Evolutionary conservation across 495 filamentous ascomycete genomes (phyloP), one percentile per base, ranked within the genome.

Genomic region (Penicillium argentinense): DNA sequence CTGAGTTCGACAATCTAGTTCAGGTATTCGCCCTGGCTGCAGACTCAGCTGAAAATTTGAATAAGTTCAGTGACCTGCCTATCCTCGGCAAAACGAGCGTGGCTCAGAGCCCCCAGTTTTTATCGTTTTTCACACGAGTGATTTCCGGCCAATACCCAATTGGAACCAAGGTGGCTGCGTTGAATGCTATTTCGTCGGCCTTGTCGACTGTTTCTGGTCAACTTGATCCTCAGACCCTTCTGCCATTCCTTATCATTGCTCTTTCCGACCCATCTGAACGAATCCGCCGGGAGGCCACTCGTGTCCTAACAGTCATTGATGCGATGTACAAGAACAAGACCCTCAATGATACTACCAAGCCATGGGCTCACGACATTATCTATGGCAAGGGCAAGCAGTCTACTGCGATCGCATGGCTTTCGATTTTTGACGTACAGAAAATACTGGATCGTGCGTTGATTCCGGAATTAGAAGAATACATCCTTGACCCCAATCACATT

Each of bases 391-490:
- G 68, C 19, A 66, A 72, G 24, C 67, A 73, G 16, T 73, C 75
- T 0, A 67, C 76, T 22, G 54, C 67, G 3, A 49, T 89, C 14
- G 64, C 67, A 21, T 85, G 80, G 76, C 70, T 96, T n/a, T 66
- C 79, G 24, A 49, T 54, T 3, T 75, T 79, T 12, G 80, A 84
- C 33, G 68, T 65, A 2, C 62, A 75, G 14, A 79, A 79, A 38
- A 67, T 96, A 9, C 51, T 96, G 6, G 67, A 77, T 13, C 78
- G 76, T 14, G 68, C 85, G 18, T 62, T 97, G 24, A 58, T 87
- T 17, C 85, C 87, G 2, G 78, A 72, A 4, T 58, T 97, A 13
- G 91, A 96, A 58, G 91, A 96, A 64, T 91, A 84, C 54, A 75
- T 89, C 8, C 69, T 95, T 14, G 90, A 96, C 59, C 66, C 78